phyloP scores from a whole-genome alignment of 148 eudicot species.

The Nyssa sinensis region DNA sequence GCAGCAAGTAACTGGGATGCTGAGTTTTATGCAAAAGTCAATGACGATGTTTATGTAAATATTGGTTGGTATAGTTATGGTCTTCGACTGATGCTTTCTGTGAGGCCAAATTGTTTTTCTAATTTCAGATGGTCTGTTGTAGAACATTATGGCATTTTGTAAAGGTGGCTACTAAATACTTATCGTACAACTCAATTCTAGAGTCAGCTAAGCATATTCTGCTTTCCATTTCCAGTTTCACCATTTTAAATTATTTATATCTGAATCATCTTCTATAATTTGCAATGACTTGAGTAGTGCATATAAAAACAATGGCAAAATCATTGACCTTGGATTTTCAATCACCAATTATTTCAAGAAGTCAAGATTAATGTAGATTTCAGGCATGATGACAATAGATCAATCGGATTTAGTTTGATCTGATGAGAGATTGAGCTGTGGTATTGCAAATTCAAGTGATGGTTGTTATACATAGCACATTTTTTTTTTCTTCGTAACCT shows the following conservation, averaged over 20 bases:
- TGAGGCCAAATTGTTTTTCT: not conserved
- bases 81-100: not conserved
- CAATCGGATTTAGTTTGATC: not conserved
- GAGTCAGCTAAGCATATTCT: not conserved
- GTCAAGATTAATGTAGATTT: not conserved
- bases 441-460: too few relatives aligned
- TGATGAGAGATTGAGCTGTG: too few relatives aligned
- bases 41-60: conserved; percentile 77
- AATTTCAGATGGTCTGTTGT: not conserved
- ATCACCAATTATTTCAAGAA: too few relatives aligned
- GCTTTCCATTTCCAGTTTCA: not conserved
- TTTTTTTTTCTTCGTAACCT: too few relatives aligned
- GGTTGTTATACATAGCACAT: too few relatives aligned
- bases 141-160: not conserved
- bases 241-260: not conserved
- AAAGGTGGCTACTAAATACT: not conserved
- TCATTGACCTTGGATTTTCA: too few relatives aligned
- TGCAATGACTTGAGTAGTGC: too few relatives aligned
- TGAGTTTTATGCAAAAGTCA: conserved; percentile 77
- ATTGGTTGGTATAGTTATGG: conserved; percentile 43
- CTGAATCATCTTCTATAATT: not conserved
- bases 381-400: not conserved
- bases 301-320: not conserved
- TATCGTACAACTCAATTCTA: conserved; percentile 13
- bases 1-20: conserved; percentile 83